These are phyloP conservation scores for Asterella californica DNA, from an alignment of 225 moss, liverwort and hornwort genomes.

Conservation along the genomic window DNA sequence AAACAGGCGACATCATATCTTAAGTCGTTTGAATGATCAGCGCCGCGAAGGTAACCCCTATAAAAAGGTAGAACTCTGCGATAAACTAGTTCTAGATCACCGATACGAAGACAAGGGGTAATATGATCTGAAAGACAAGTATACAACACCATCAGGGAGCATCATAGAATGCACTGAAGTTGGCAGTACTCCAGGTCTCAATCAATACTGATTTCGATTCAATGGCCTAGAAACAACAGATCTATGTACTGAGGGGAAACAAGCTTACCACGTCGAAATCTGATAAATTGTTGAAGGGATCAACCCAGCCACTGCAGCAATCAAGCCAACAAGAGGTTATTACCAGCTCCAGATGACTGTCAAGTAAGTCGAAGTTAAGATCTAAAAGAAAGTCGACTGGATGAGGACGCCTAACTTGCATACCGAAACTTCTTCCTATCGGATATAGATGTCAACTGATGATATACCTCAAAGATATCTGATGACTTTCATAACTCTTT, in stretches of 20 bases:
- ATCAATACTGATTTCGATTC: background rate
- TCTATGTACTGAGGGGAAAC: background rate
- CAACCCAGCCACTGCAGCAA: constrained; percentile 96
- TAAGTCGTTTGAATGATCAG: too few relatives aligned
- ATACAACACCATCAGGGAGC: too few relatives aligned
- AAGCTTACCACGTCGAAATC: constrained; percentile 81
- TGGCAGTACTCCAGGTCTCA: too few relatives aligned
- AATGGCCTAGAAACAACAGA: background rate
- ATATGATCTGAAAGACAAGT: too few relatives aligned
- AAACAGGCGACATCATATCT: too few relatives aligned
- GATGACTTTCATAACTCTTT: too few relatives aligned
- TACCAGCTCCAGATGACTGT: too few relatives aligned
- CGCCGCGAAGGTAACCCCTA: too few relatives aligned
- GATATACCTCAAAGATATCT: background rate
- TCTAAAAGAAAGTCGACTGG: background rate
- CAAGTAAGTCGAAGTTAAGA: background rate
- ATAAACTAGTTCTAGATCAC: too few relatives aligned
- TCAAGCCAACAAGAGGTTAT: constrained; percentile 17
- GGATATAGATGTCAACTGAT: background rate
- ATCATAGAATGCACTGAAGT: too few relatives aligned
- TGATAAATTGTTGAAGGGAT: constrained; percentile 67
- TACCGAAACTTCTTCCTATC: background rate
- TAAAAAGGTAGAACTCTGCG: too few relatives aligned
- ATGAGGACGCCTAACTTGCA: background rate
- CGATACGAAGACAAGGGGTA: too few relatives aligned